Base-by-base conservation (phyloP, 2,329 filamentous ascomycete species). In the Boeremia exigua region DNA sequence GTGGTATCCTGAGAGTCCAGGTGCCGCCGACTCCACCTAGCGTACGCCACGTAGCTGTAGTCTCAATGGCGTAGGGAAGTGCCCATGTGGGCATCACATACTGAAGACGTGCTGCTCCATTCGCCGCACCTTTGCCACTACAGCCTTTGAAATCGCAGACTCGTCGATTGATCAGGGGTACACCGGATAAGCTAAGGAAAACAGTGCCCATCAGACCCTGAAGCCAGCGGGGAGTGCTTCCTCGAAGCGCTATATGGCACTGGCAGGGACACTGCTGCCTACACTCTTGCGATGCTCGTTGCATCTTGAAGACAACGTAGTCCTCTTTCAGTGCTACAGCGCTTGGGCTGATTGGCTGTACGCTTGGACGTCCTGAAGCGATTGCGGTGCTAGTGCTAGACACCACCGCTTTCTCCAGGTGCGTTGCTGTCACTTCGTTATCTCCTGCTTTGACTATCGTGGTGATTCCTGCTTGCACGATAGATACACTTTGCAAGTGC, bases 1-100 rank as follows among this genome's bases (percentile, higher is more conserved):
- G 45, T 10, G 45, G 45, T 48, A 48, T 38, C 10, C 25, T 48
- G 3, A 48, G 11, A 28, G 8, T 48, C 45, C 45, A 48, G 8
- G 45, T 48, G 19, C 45, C 45, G 15, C 32, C 14, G 9, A 38
- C 4, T 4, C 32, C 45, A 30, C 33, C 27, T 7, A 48, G 33
- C 19, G 9, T 23, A 14, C 27, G 12, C 45, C 45, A 48, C 15
- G 45, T 36, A n/a, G 45, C 30, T 17, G 45, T 29, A 6, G 34
- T 6, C 14, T 28, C 33, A 8, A 48, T 19, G 6, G 19, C 45
- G 10, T 28, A 37, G 10, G 45, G 45, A 3, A 48, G 25, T n/a
- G 33, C 15, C 45, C 45, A 48, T 28, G 45, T 17, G 10, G 45
- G 45, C 25, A 48, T 15, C 8, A 29, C 6, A 27, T 48, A 48